Percentiles rank a stretch among this genome's conserved stretches.
These are phyloP conservation scores for Metschnikowia arizonensis DNA, from an alignment of 805 yeast species.

Conservation along the genomic window DNA sequence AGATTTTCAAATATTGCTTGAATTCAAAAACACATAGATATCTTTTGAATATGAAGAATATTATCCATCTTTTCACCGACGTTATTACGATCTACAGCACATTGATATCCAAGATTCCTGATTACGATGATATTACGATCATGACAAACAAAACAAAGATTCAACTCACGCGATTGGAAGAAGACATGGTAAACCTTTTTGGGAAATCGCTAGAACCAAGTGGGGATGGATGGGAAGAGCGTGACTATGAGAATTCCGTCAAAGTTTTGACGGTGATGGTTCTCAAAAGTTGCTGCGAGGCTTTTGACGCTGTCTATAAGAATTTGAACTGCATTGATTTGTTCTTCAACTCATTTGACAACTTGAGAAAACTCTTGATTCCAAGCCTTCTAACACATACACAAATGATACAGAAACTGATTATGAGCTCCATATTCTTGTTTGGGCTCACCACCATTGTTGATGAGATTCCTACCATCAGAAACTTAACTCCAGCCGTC, in stretches of 20 bases:
- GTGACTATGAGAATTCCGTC: conserved; percentile 23
- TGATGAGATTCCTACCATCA: conserved; percentile 24
- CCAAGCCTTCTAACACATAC: conserved; percentile 36
- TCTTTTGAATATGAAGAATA: conserved; percentile 27
- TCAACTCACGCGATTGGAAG: conserved; percentile 26
- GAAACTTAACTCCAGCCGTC: conserved; percentile 21
- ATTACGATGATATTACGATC: conserved; percentile 39
- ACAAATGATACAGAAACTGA: conserved; percentile 23
- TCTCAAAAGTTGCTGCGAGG: conserved; percentile 10
- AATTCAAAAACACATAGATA: conserved; percentile 27
- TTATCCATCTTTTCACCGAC: conserved; percentile 37
- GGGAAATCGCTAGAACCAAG: conserved; percentile 15
- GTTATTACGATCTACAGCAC: conserved; percentile 38
- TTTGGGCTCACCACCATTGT: conserved; percentile 30
- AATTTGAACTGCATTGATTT: conserved; percentile 35
- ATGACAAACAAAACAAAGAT: conserved; percentile 25
- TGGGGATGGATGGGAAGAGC: conserved; percentile 25
- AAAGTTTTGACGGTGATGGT: conserved; percentile 20
- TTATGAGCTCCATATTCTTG: conserved; percentile 25
- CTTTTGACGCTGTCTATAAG: conserved; percentile 18
- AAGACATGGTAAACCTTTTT: conserved; percentile 28
- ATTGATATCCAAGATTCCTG: conserved; percentile 34
- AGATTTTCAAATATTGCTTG: conserved; percentile 32
- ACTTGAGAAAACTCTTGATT: conserved; percentile 34
- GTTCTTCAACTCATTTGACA: conserved; percentile 36